Evolutionary conservation across 2,329 filamentous ascomycete species (phyloP), one percentile per base, ranked within the genome.

Genomic region (Coleophoma crateriformis): DNA sequence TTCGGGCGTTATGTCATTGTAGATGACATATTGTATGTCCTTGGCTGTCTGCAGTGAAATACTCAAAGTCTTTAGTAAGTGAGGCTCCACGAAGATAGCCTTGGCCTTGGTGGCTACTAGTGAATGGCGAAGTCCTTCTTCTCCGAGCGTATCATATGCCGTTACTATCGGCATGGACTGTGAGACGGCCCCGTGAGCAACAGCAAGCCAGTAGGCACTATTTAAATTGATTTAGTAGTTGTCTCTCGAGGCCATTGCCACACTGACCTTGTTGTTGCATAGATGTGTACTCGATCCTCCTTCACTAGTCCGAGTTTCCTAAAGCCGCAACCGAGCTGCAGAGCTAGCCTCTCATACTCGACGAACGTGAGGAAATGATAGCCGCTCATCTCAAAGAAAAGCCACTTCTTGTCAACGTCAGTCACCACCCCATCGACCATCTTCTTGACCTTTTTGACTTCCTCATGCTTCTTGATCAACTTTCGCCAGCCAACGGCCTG

Each of bases 151-250:
- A 67, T 96, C 91, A 69, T 96, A 96, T 46, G 91, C 90, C 34
- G 92, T 97, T 46, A 96, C 92, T 58, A 96, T 91, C 52, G 88
- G 82, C 65, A 96, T 82, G 39, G 89, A 91, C 70, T 96, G 92
- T 19, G 90, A 91, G 27, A 84, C 70, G 49, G 75, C 73, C 46
- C 68, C 75, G 62, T 79, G 76, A 17, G 75, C 73, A 59, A 70
- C 69, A 55, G 71, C 67, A 17, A 79, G 63, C 76, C 76, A 79
- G 64, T 61, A 53, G 14, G 58, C 56, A 50, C 62, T 61, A 34
- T n/a, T 11, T 6, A 14, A 32, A 27, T 49, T 33, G 38, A 33
- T 22, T 40, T 38, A 71, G 68, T 13, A 5, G n/a, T 45, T n/a
- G 6, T n/a, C 7, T 27, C 8, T 27, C 14, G 27, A 6, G 20